Percentiles rank a stretch among this genome's conserved stretches.
These are phyloP conservation scores for Coemansia sp. DNA, from an alignment of 192 early-diverging fungal species.

Conservation along the genomic window DNA sequence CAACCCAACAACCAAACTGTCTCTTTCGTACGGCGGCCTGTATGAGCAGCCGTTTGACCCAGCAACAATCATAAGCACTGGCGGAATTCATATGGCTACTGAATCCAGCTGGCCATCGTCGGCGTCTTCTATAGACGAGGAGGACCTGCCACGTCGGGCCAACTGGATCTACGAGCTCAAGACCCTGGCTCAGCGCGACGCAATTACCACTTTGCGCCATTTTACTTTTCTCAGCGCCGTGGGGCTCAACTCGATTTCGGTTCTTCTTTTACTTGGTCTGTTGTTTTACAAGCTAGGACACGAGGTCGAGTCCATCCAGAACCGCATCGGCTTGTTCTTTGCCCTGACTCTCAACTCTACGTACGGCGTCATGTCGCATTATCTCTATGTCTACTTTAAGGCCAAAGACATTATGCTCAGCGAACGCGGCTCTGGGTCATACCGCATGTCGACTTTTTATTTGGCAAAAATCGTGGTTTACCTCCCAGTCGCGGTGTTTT, in stretches of 20 bases:
- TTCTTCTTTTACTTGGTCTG: constrained; percentile 57
- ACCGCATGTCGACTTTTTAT: constrained; percentile 63
- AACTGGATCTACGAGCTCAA: constrained; percentile 43
- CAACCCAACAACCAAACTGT: constrained; percentile 40
- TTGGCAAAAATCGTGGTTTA: constrained; percentile 62
- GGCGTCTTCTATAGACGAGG: not conserved
- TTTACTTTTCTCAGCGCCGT: constrained; percentile 46
- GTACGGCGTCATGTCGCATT: constrained; percentile 62
- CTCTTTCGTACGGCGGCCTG: constrained; percentile 46
- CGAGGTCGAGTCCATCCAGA: constrained; percentile 55
- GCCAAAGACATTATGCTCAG: constrained; percentile 60
- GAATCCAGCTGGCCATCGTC: constrained; percentile 17
- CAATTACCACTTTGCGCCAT: constrained; percentile 45
- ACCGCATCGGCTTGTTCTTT: constrained; percentile 55
- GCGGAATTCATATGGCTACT: constrained; percentile 11
- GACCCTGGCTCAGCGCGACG: constrained; percentile 45
- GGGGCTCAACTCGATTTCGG: constrained; percentile 51
- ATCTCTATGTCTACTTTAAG: constrained; percentile 53
- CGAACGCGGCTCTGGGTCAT: constrained; percentile 67
- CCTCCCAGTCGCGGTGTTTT: constrained; percentile 46
- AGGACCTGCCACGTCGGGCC: constrained; percentile 25
- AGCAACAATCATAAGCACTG: constrained; percentile 13
- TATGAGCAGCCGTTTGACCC: constrained; percentile 37
- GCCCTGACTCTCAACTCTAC: constrained; percentile 58
- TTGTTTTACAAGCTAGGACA: constrained; percentile 56